Conservation (phyloP, 148 eudicot species). For the Pouteria glomerata region DNA sequence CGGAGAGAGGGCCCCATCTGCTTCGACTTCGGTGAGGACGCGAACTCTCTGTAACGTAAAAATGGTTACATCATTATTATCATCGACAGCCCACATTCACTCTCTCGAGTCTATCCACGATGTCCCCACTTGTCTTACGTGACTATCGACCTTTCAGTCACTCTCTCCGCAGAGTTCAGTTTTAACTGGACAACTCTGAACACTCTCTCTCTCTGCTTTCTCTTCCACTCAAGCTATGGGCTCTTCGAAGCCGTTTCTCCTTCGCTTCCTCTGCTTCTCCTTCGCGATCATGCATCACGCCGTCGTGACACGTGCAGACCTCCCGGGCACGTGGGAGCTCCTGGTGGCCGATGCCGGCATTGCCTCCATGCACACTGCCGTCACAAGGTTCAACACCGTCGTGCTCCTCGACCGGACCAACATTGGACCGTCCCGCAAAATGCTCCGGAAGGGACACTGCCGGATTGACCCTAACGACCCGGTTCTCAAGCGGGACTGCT, state of each 20-base stretch:
- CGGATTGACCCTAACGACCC: conserved; percentile 25
- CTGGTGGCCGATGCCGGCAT: conserved; percentile 67
- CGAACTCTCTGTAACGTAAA: too few species aligned
- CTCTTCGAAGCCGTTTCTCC: not conserved
- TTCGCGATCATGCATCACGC: not conserved
- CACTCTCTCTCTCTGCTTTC: not conserved
- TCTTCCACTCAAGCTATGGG: not conserved
- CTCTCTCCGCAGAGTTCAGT: too few species aligned
- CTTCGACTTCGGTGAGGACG: too few species aligned
- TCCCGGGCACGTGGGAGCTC: conserved; percentile 94
- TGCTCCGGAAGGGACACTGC: conserved; percentile 40
- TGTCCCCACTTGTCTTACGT: too few species aligned
- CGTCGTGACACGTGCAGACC: conserved; percentile 28
- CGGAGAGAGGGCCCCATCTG: too few species aligned
- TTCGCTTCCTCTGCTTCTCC: not conserved
- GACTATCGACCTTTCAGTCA: too few species aligned
- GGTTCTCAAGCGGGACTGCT: conserved; percentile 45
- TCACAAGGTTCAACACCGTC: conserved; percentile 69
- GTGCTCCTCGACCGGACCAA: conserved; percentile 85
- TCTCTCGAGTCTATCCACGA: too few species aligned
- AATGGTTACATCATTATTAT: too few species aligned
- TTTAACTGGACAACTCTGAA: too few species aligned
- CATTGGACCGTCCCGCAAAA: conserved; percentile 54
- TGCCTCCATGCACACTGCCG: conserved; percentile 93
- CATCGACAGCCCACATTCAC: too few species aligned